Conservation (phyloP, 495 filamentous ascomycete species). For the Aspergillus sparsus region DNA sequence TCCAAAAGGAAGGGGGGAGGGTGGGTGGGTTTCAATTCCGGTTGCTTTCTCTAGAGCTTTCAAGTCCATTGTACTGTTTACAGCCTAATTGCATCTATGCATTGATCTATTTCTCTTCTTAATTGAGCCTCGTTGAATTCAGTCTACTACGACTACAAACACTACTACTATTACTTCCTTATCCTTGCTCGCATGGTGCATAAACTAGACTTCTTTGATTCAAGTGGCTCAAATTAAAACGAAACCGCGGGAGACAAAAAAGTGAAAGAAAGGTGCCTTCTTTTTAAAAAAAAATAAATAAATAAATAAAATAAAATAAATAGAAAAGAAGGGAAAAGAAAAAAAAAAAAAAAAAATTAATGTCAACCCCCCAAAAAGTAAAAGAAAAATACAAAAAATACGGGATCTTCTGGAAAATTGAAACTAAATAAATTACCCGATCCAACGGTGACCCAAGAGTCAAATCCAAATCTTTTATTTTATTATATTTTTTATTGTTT, state of each 20-base stretch:
- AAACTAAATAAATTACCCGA: slow-evolving; percentile 33
- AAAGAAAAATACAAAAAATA: slow-evolving; percentile 22
- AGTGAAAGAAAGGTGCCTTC: too few species aligned
- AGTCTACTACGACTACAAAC: not conserved
- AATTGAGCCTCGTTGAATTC: slow-evolving; percentile 21
- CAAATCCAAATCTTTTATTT: slow-evolving; percentile 9
- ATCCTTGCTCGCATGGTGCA: slow-evolving; percentile 22
- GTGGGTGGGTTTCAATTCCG: too few species aligned
- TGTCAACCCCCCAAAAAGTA: slow-evolving; percentile 16
- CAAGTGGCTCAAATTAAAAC: slow-evolving; percentile 8
- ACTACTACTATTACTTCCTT: slow-evolving; percentile 1
- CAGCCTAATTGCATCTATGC: too few species aligned
- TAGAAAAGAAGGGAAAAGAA: slow-evolving; percentile 22
- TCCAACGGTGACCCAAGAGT: slow-evolving; percentile 25
- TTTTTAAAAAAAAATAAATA: slow-evolving; percentile 21
- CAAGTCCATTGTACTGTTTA: too few species aligned
- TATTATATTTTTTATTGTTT: slow-evolving; percentile 9
- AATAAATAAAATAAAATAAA: slow-evolving; percentile 23
- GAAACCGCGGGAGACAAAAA: not conserved
- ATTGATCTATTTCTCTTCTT: not conserved
- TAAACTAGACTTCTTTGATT: slow-evolving; percentile 20
- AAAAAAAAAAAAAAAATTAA: slow-evolving; percentile 11
- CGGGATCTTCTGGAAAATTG: slow-evolving; percentile 11
- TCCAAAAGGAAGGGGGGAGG: too few species aligned
- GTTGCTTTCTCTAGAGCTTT: too few species aligned